phyloP scores from a whole-genome alignment of 371 early-diverging fungal genomes.

The Mucor irregularis region DNA sequence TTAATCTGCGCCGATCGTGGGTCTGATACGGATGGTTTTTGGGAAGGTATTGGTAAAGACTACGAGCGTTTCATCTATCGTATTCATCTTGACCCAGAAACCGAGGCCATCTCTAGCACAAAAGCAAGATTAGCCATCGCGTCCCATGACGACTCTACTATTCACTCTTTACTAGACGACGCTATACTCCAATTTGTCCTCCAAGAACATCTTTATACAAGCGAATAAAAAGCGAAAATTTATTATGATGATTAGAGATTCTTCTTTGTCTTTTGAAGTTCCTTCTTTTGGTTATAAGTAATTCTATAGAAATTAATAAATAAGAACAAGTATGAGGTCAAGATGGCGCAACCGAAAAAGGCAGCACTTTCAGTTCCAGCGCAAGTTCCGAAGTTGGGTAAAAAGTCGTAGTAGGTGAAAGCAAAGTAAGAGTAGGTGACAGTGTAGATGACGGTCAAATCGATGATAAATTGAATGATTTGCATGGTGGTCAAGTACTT shows the following conservation, averaged over 20 bases:
- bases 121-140: conserved; percentile 15
- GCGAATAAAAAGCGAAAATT: background rate
- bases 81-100: conserved; percentile 16
- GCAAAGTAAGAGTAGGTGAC: conserved; percentile 75
- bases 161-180: too few species aligned
- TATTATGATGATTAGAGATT: conserved; percentile 1
- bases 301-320: conserved; percentile 85
- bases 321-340: conserved; percentile 78
- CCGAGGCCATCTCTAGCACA: conserved; percentile 30
- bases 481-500: conserved; percentile 84
- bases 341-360: conserved; percentile 71
- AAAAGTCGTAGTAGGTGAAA: conserved; percentile 57
- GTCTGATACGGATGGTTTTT: conserved; percentile 14
- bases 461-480: conserved; percentile 86
- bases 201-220: conserved; percentile 9
- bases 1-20: conserved; percentile 58
- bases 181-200: conserved; percentile 6
- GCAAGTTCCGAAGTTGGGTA: conserved; percentile 74
- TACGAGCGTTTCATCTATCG: conserved; percentile 15
- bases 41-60: conserved; percentile 5
- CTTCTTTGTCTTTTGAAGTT: conserved; percentile 16
- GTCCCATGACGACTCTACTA: too few species aligned
- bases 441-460: conserved; percentile 71
- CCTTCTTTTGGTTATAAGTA: conserved; percentile 61
- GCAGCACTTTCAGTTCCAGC: conserved; percentile 77